These are phyloP conservation scores for Dendrobium catenatum DNA, from an alignment of 106 monocot genomes.

Conservation along the genomic window DNA sequence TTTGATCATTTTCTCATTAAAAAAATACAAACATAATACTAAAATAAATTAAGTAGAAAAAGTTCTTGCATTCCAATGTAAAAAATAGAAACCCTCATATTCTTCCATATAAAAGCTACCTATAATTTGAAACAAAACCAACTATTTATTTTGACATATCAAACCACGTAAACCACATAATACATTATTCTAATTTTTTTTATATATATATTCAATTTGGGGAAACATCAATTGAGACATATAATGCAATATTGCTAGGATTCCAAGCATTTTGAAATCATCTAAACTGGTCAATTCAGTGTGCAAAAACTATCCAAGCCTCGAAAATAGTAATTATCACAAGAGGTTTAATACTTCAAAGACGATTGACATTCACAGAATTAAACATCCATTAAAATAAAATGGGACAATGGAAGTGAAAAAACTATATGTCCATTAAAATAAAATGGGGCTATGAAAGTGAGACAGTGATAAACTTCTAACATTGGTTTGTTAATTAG, in stretches of 20 bases:
- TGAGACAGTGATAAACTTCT: not conserved
- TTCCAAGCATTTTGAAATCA: not conserved
- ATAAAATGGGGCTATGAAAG: not conserved
- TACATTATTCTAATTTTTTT: not conserved
- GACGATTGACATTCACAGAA: not conserved
- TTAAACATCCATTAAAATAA: not conserved
- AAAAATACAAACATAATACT: no score
- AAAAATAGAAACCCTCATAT: not conserved
- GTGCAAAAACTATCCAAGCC: no score
- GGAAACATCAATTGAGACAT: not conserved
- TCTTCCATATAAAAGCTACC: not conserved
- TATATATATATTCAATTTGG: no score
- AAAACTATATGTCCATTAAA: not conserved
- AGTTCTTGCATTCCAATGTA: no score
- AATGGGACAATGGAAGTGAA: not conserved
- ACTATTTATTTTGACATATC: not conserved
- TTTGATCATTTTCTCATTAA: no score
- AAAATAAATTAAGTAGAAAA: no score
- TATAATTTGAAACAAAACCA: not conserved
- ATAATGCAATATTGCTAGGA: not conserved
- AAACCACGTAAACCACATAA: not conserved
- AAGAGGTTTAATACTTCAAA: not conserved
- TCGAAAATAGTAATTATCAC: not conserved
- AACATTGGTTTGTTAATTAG: not conserved
- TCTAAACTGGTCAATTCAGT: not conserved